Evolutionary conservation across 768 basidiomycete species (phyloP), one percentile per base, ranked within the genome.

Genomic region (Pholiota microspora): DNA sequence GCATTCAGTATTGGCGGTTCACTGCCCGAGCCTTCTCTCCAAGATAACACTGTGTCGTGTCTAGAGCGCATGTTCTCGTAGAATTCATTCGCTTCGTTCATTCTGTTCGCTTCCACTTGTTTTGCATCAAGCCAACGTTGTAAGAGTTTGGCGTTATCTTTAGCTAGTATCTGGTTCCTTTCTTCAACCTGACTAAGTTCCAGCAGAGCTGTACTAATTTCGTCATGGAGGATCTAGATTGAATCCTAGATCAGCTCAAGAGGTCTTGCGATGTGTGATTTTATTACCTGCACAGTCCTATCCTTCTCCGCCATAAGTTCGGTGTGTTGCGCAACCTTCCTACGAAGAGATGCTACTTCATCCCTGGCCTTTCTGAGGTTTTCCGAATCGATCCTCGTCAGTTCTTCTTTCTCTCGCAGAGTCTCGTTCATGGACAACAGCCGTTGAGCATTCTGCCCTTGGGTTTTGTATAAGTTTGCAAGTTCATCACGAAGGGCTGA

Each of bases 41-140:
- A 85, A 59, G 75, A 82, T 24, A 82, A 62, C 0, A 82, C 81
- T 5, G 82, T 77, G 59, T 88, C 80, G 62, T 86, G 85, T 57
- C 80, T 81, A 29, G 88, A 85, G 53, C 86, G 86, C 85, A 93
- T 86, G 61, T 88, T 85, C 68, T 94, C 91, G 64, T 94, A 94
- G 68, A 92, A 91, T 53, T 89, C 79, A 67, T 93, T 92, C 12
- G 89, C 92, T 63, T 91, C 90, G 71, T 98, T 98, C 90, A 99
- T 91, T 72, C 86, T 86, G 70, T 94, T 93, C 7, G 89, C 96
- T 64, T 95, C 94, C 10, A 79, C 74, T 67, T 97, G 93, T 73
- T 97, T 97, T 59, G 89, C 87, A 64, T 98, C 97, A 7, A 98
- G 79, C 96, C 97, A 99, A 15, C 96, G 88, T 68, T 97, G 94